Evolutionary conservation across 2,329 filamentous ascomycete genomes (phyloP).

Genomic region (Pestalotiopsis sp.): DNA sequence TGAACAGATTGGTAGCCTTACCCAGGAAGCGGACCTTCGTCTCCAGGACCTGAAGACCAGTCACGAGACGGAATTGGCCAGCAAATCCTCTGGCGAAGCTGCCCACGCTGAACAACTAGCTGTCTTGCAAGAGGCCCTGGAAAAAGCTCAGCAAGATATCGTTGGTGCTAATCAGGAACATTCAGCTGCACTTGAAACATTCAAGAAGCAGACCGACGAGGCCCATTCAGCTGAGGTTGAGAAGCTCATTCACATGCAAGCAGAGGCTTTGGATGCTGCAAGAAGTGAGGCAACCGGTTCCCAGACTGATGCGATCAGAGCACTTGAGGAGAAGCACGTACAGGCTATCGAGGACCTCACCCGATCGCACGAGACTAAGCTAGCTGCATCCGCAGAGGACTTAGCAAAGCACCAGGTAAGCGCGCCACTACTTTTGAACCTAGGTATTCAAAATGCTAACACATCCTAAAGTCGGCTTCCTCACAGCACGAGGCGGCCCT

Average conservation of each 20-base stretch:
- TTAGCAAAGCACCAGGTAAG: conserved; percentile 29
- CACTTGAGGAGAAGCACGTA: conserved; percentile 46
- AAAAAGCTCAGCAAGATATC: conserved; percentile 33
- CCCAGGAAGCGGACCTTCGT: conserved; percentile 34
- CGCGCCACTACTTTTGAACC: background rate
- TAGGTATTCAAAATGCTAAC: background rate
- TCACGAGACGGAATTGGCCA: conserved; percentile 27
- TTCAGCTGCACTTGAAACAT: conserved; percentile 36
- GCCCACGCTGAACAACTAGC: conserved; percentile 28
- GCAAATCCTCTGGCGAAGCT: conserved; percentile 25
- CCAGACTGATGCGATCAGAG: conserved; percentile 30
- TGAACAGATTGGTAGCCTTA: conserved; percentile 44
- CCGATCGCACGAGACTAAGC: conserved; percentile 34
- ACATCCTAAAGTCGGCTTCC: conserved; percentile 23
- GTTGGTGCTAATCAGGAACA: conserved; percentile 37
- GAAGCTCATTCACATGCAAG: conserved; percentile 44
- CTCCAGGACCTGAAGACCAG: conserved; percentile 21
- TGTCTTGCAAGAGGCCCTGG: conserved; percentile 29
- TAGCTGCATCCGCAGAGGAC: conserved; percentile 30
- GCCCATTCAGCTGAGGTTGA: conserved; percentile 48
- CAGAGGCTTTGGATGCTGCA: conserved; percentile 47
- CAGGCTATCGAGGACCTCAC: conserved; percentile 51
- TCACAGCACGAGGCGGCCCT: conserved; percentile 38
- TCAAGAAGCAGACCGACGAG: conserved; percentile 44
- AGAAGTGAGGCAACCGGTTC: conserved; percentile 40